A percentile compares a stretch with the other conserved stretches of the same genome.
phyloP scores from a whole-genome alignment of 257 asterid species.

The Echium plantagineum region DNA sequence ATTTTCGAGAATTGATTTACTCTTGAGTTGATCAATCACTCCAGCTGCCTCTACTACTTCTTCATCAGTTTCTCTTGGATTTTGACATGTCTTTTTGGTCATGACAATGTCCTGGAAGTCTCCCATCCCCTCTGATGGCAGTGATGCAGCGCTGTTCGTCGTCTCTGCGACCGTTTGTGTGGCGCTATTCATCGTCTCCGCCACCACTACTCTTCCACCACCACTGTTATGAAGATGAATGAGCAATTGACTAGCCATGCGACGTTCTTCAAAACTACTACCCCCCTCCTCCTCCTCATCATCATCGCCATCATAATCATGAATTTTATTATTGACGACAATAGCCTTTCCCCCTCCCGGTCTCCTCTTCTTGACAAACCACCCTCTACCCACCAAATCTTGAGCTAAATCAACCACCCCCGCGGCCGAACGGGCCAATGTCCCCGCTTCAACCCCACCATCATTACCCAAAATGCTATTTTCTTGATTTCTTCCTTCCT shows the following conservation, averaged over 20 bases:
- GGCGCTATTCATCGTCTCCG: neutral
- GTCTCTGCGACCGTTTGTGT: neutral
- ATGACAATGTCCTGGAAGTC: neutral
- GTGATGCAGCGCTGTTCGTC: too few relatives aligned
- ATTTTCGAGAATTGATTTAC: neutral
- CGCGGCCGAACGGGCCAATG: neutral
- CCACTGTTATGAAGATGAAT: neutral
- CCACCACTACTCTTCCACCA: neutral
- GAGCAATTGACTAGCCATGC: neutral
- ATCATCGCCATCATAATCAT: neutral
- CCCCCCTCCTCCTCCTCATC: conserved; percentile 1
- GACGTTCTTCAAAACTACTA: neutral
- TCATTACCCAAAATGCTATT: neutral
- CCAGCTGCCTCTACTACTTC: conserved; percentile 2
- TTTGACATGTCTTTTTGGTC: too few relatives aligned
- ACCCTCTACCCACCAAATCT: conserved; percentile 11
- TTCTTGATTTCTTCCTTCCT: neutral
- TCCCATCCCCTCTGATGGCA: neutral
- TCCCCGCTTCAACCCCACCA: neutral
- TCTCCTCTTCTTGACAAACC: conserved; percentile 26
- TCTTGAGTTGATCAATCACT: neutral
- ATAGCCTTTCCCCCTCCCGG: conserved; percentile 9
- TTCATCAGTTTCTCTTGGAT: neutral
- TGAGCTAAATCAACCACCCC: neutral
- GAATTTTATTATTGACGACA: neutral